Evolutionary conservation across 73 alveolate species (phyloP).

Genomic region (Stentor coeruleus): DNA sequence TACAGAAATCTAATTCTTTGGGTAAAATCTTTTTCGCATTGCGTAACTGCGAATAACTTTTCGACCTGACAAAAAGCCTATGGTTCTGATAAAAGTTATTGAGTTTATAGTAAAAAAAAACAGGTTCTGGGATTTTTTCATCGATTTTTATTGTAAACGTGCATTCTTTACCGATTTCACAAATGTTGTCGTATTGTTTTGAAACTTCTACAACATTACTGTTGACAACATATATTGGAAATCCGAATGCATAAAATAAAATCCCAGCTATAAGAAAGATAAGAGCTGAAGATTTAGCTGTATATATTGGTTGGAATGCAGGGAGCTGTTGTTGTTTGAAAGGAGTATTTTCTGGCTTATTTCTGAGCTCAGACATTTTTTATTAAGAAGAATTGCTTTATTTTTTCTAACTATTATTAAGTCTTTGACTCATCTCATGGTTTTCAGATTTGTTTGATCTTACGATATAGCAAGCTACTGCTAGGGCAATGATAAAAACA

Average conservation of each 20-base stretch:
- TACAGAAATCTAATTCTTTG: not conserved
- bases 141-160: conserved; percentile 38
- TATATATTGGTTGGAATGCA: conserved; percentile 88
- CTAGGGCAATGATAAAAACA: no score
- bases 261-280: conserved; percentile 66
- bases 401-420: no score
- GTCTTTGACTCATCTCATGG: no score
- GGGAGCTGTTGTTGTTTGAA: conserved; percentile 79
- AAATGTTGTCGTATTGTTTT: conserved; percentile 56
- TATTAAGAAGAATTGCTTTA: not conserved
- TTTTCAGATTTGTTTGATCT: no score
- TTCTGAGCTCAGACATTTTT: not conserved
- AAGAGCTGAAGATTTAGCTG: conserved; percentile 52
- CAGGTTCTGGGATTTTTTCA: conserved; percentile 38
- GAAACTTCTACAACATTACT: conserved; percentile 60
- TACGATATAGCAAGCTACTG: no score
- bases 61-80: conserved; percentile 64
- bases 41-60: conserved; percentile 65
- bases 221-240: conserved; percentile 57
- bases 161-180: conserved; percentile 31
- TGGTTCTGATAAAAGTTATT: conserved; percentile 83
- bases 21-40: conserved; percentile 39
- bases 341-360: conserved; percentile 48
- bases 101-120: conserved; percentile 66
- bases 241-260: conserved; percentile 72